These are phyloP conservation scores for Xylariomycetidae sp. DNA, from an alignment of 2,329 filamentous ascomycete species.

Conservation along the genomic window DNA sequence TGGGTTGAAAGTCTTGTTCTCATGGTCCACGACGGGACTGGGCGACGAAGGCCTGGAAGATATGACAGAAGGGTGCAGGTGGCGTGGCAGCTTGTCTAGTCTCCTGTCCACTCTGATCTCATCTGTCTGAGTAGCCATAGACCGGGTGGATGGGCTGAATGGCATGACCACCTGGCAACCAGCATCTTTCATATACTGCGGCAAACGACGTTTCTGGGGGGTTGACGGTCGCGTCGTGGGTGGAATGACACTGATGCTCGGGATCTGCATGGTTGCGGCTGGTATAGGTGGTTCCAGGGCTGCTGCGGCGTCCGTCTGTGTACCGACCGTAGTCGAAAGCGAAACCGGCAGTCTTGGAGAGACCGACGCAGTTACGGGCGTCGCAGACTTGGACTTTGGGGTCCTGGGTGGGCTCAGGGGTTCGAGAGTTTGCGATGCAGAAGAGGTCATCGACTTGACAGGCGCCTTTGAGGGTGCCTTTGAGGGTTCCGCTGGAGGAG, in stretches of 20 bases:
- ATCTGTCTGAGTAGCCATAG: conserved; percentile 71
- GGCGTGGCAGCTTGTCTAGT: conserved; percentile 65
- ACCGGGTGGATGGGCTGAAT: conserved; percentile 45
- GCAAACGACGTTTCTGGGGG: conserved; percentile 65
- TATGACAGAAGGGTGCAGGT: conserved; percentile 74
- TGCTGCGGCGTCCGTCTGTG: conserved; percentile 49
- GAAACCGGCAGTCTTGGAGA: conserved; percentile 35
- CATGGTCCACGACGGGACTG: conserved; percentile 28
- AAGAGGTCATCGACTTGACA: too few relatives aligned
- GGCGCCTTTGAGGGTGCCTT: conserved; percentile 37
- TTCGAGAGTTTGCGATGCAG: conserved; percentile 55
- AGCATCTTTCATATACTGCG: conserved; percentile 77
- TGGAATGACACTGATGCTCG: conserved; percentile 86
- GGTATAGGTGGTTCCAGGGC: conserved; percentile 24
- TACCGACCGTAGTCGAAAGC: conserved; percentile 43
- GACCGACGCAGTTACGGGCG: too few relatives aligned
- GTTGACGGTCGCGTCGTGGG: conserved; percentile 78
- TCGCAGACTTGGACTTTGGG: too few relatives aligned
- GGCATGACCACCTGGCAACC: conserved; percentile 68
- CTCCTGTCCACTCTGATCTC: conserved; percentile 80
- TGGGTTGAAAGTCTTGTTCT: conserved; percentile 40
- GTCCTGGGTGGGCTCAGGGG: conserved; percentile 61
- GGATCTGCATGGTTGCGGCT: conserved; percentile 49
- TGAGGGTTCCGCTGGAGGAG: conserved; percentile 42
- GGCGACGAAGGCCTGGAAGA: conserved; percentile 55